Percentiles rank a stretch among this genome's conserved stretches.
Evolutionary conservation across 768 basidiomycete genomes (phyloP).

Genomic region (Tylopilus balloui): DNA sequence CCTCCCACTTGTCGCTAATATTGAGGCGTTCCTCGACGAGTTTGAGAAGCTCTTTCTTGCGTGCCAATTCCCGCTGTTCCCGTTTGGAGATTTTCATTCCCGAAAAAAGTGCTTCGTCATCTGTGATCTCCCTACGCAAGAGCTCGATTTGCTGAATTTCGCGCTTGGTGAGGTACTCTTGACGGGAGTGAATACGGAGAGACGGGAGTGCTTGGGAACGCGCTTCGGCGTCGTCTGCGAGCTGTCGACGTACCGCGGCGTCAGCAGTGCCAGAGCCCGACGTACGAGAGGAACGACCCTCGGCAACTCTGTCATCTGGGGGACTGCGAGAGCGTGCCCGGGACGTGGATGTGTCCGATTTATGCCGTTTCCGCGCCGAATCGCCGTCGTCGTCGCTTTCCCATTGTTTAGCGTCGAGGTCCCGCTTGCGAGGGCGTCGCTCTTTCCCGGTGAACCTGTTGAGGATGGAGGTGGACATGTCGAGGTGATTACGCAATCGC

Average conservation of each 20-base stretch:
- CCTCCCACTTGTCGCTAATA: constrained; percentile 94
- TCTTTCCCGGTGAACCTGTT: constrained; percentile 57
- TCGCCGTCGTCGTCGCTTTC: constrained; percentile 92
- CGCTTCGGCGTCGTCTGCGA: constrained; percentile 74
- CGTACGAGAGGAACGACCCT: constrained; percentile 81
- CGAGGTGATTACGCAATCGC: neutral
- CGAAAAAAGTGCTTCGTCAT: constrained; percentile 85
- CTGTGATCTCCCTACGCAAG: constrained; percentile 86
- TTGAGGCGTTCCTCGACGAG: constrained; percentile 92
- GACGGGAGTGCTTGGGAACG: constrained; percentile 55
- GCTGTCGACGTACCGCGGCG: constrained; percentile 69
- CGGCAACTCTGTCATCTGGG: constrained; percentile 61
- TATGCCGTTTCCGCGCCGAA: constrained; percentile 59
- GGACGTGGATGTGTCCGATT: constrained; percentile 39
- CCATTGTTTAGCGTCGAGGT: constrained; percentile 80
- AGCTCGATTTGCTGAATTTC: constrained; percentile 96
- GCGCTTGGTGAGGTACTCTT: constrained; percentile 95
- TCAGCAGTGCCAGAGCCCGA: constrained; percentile 70
- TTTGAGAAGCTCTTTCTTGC: constrained; percentile 87
- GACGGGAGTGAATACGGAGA: constrained; percentile 82
- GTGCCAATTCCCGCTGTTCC: constrained; percentile 75
- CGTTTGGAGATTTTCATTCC: constrained; percentile 89
- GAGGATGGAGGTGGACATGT: constrained; percentile 46
- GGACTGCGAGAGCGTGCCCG: constrained; percentile 23
- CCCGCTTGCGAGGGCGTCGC: constrained; percentile 59